Percentiles rank a stretch among this genome's conserved stretches.
Conservation (phyloP, 305 asterid genomes). For the Ruellia speciosa region DNA sequence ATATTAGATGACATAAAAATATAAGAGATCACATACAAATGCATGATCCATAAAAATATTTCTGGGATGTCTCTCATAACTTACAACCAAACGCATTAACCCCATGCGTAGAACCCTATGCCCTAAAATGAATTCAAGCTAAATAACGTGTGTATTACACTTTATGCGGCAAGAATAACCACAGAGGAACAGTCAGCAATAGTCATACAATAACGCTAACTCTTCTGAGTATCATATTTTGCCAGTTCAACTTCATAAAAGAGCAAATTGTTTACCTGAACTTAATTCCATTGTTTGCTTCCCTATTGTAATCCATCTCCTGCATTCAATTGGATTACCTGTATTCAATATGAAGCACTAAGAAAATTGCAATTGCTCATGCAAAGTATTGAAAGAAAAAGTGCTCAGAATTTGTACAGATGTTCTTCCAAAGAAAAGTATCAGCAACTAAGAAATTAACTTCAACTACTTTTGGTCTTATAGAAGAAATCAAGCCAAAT, state of each 20-base stretch:
- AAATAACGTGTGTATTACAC: background rate
- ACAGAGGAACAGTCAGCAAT: background rate
- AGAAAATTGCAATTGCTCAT: slow-evolving; percentile 66
- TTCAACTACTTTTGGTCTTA: too few relatives aligned
- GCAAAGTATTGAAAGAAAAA: slow-evolving; percentile 19
- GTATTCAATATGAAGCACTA: slow-evolving; percentile 95
- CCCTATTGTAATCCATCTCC: slow-evolving; percentile 92
- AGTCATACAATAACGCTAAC: background rate
- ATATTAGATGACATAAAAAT: too few relatives aligned
- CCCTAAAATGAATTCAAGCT: slow-evolving; percentile 3
- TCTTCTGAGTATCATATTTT: background rate
- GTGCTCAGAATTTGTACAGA: slow-evolving; percentile 15
- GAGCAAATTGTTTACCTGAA: slow-evolving; percentile 50
- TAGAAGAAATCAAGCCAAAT: slow-evolving; percentile 1
- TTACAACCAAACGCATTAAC: too few relatives aligned
- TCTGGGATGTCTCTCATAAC: too few relatives aligned
- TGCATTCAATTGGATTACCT: slow-evolving; percentile 98
- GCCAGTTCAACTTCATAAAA: slow-evolving; percentile 11
- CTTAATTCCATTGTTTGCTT: slow-evolving; percentile 82
- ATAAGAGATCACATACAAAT: too few relatives aligned
- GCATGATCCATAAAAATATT: too few relatives aligned
- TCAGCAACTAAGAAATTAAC: slow-evolving; percentile 9
- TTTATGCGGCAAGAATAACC: background rate
- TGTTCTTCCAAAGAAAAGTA: slow-evolving; percentile 16
- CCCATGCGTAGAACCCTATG: background rate